These are phyloP conservation scores for Tolypocladium endophyticum DNA, from an alignment of 2,329 filamentous ascomycete genomes.

Conservation along the genomic window DNA sequence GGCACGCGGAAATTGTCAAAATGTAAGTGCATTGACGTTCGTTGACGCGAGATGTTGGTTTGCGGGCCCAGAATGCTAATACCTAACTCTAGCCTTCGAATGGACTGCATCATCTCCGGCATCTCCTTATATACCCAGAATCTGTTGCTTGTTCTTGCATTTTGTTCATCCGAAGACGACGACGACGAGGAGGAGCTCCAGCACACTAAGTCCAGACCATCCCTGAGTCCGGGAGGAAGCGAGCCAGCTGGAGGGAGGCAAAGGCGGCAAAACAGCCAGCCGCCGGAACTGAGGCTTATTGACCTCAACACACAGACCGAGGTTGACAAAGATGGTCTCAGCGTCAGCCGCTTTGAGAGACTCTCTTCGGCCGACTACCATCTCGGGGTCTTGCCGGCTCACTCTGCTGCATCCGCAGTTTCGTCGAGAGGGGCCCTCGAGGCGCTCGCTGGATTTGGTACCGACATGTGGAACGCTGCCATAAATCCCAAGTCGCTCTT, in stretches of 20 bases:
- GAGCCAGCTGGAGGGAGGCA: slow-evolving; percentile 56
- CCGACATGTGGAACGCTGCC: slow-evolving; percentile 82
- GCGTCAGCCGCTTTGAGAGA: slow-evolving; percentile 76
- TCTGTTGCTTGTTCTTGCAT: slow-evolving; percentile 83
- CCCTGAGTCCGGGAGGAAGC: slow-evolving; percentile 38
- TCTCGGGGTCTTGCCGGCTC: slow-evolving; percentile 70
- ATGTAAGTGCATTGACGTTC: slow-evolving; percentile 50
- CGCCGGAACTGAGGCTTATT: slow-evolving; percentile 84
- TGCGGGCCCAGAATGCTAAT: not conserved
- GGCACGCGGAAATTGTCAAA: slow-evolving; percentile 81
- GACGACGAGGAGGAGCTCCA: slow-evolving; percentile 36
- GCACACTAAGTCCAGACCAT: slow-evolving; percentile 23
- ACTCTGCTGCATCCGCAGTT: slow-evolving; percentile 50
- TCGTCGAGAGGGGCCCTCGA: slow-evolving; percentile 64
- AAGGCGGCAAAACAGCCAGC: slow-evolving; percentile 66
- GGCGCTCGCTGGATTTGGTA: slow-evolving; percentile 58
- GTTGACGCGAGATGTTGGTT: not conserved
- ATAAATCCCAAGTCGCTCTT: slow-evolving; percentile 82
- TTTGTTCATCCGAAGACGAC: slow-evolving; percentile 66
- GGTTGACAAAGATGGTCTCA: slow-evolving; percentile 76
- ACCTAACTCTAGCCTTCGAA: slow-evolving; percentile 56
- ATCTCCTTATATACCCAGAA: slow-evolving; percentile 93
- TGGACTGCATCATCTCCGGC: slow-evolving; percentile 96
- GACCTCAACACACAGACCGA: slow-evolving; percentile 81
- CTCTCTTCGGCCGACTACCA: slow-evolving; percentile 89